Conservation (phyloP, 2,329 filamentous ascomycete species). For the Exophiala viscosa region DNA sequence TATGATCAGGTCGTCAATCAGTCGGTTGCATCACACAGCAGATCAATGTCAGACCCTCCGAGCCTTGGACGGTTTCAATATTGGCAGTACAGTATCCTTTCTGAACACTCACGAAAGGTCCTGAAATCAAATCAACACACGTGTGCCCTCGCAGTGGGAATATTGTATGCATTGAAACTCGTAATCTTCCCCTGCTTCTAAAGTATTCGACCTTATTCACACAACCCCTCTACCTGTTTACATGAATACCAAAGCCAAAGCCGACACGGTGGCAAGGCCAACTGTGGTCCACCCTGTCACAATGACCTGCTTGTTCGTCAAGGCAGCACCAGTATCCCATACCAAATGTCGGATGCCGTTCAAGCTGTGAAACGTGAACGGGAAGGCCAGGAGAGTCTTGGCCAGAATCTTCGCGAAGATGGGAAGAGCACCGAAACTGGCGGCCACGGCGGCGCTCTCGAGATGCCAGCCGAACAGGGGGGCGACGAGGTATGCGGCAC, state of each 20-base stretch:
- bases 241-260: slow-evolving; percentile 21
- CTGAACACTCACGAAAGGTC: too few species aligned
- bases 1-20: too few species aligned
- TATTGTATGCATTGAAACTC: too few species aligned
- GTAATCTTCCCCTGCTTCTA: too few species aligned
- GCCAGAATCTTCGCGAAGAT: slow-evolving; percentile 55
- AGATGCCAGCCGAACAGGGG: slow-evolving; percentile 71
- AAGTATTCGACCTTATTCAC: slow-evolving; percentile 5
- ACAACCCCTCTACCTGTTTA: background rate
- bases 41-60: too few species aligned
- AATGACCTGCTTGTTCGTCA: slow-evolving; percentile 63
- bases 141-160: too few species aligned
- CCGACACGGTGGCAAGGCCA: slow-evolving; percentile 19
- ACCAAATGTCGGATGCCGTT: slow-evolving; percentile 69
- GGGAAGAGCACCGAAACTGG: slow-evolving; percentile 61
- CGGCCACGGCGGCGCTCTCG: slow-evolving; percentile 61
- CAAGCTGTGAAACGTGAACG: slow-evolving; percentile 65
- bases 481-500: slow-evolving; percentile 73
- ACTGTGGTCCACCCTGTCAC: slow-evolving; percentile 25
- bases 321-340: slow-evolving; percentile 63
- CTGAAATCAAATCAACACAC: too few species aligned
- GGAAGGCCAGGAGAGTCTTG: slow-evolving; percentile 59
- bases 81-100: too few species aligned
- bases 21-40: too few species aligned
- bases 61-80: too few species aligned